A percentile compares a stretch with the other conserved stretches of the same genome.
phyloP scores from a whole-genome alignment of 768 basidiomycete species.

The Boletus barrowsii region DNA sequence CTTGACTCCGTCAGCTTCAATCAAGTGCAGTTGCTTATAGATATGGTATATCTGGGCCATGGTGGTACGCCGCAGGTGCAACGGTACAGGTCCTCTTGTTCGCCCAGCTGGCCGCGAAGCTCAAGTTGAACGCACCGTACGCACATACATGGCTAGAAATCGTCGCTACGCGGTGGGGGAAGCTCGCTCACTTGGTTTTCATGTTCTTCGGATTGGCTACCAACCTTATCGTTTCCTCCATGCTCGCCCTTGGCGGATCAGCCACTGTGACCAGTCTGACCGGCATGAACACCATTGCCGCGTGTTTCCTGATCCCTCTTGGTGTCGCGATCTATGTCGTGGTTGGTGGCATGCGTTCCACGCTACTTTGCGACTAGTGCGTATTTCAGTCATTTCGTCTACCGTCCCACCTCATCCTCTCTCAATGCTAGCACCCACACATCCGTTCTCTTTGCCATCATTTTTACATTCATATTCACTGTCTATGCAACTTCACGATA shows the following conservation, averaged over 20 bases:
- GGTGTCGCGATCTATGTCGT: constrained; percentile 89
- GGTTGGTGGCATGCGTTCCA: constrained; percentile 84
- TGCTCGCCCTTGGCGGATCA: constrained; percentile 75
- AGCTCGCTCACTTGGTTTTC: constrained; percentile 73
- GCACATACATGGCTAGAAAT: constrained; percentile 90
- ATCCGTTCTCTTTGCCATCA: constrained; percentile 80
- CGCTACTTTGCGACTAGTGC: constrained; percentile 82
- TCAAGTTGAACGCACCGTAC: constrained; percentile 88
- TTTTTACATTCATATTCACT: constrained; percentile 72
- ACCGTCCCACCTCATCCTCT: background rate
- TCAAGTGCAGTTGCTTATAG: constrained; percentile 83
- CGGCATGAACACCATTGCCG: constrained; percentile 87
- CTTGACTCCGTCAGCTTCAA: constrained; percentile 50
- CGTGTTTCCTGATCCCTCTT: constrained; percentile 86
- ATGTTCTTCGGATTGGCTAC: constrained; percentile 92
- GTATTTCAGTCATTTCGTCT: constrained; percentile 22
- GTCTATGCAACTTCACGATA: constrained; percentile 77
- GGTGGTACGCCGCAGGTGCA: constrained; percentile 92
- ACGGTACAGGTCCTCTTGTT: constrained; percentile 89
- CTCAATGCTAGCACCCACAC: constrained; percentile 68
- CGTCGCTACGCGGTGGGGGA: constrained; percentile 78
- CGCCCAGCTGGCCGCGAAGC: constrained; percentile 84
- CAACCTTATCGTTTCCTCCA: constrained; percentile 88
- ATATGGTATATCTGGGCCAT: constrained; percentile 81
- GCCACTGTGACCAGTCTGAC: constrained; percentile 88